A percentile compares a stretch with the other conserved stretches of the same genome.
phyloP scores from a whole-genome alignment of 2,329 filamentous ascomycete genomes.

The Diaporthe nobilis region DNA sequence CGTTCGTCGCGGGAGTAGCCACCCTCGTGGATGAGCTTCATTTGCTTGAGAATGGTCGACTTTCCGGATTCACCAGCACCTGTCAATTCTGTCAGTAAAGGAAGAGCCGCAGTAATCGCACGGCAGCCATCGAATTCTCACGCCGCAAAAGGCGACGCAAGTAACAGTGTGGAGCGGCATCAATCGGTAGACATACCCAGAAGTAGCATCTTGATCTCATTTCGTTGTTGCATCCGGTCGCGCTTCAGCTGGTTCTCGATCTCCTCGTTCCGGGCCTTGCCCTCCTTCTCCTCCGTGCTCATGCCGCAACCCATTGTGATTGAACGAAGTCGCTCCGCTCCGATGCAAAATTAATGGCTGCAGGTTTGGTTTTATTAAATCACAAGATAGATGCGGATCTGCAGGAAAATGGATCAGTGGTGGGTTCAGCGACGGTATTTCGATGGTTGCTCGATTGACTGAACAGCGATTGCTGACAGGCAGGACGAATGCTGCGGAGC shows the following conservation, averaged over 20 bases:
- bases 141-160: neutral
- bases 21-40: conserved; percentile 99
- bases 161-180: neutral
- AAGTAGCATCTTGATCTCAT: conserved; percentile 99
- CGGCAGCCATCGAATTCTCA: neutral
- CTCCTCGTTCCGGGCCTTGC: conserved; percentile 99
- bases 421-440: neutral
- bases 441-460: neutral
- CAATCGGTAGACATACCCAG: conserved; percentile 77
- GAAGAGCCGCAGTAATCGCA: neutral
- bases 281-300: conserved; percentile 99
- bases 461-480: neutral
- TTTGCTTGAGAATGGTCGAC: conserved; percentile 95
- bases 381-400: neutral
- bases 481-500: neutral
- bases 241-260: conserved; percentile 99
- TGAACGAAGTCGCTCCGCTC: conserved; percentile 48
- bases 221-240: conserved; percentile 98
- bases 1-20: conserved; percentile 94
- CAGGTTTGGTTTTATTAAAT: neutral
- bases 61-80: conserved; percentile 98
- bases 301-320: conserved; percentile 98
- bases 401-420: neutral
- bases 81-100: conserved; percentile 55
- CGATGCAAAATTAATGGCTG: conserved; percentile 17